Base-by-base conservation (phyloP, 2,329 filamentous ascomycete species). In the Graphilbum sp. region DNA sequence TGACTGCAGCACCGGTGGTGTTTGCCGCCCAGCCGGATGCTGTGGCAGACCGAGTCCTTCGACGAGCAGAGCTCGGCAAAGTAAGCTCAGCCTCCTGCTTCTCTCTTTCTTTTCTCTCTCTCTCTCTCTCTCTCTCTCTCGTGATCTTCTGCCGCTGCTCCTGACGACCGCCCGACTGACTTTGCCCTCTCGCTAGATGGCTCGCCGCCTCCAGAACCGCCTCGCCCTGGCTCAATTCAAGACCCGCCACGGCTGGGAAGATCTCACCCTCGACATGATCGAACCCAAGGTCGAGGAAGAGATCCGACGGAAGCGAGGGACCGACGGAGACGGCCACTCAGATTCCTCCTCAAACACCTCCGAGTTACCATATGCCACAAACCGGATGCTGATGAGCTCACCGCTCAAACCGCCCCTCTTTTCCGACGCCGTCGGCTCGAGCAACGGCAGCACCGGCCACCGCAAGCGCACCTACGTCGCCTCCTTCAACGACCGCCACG, bases 201-300 rank as follows among this genome's bases (percentile, higher is more conserved):
- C 87, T 50, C 72, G 88, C 55, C 82, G 81, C 52, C 68, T 98
- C 39, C 86, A 96, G 62, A 86, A 93, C 64, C 84, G 88, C 46
- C 75, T 98, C 43, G 88, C 90, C 42, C 75, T 96, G 46, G 90
- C 90, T 55, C 90, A 92, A 59, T 90, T 95, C 71, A 96, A 96
- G 64, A 86, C 90, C 48, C 86, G 92, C 61, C 81, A 93, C 63
- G 87, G 87, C 55, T 92, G 86, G 78, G 81, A 95, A 60, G 83
- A 90, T 58, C 71, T 93, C 55, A 83, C 80, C 45, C 73, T 92
- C 52, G 83, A 86, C 55, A 77, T 69, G 44, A 84, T 94, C 60
- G 85, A 93, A 60, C 84, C 85, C 37, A 81, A 79, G 55, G 64
- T 88, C 45, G 79, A 88, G 54, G 73, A 86, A 54, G 74, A 88